phyloP scores from a whole-genome alignment of 192 early-diverging fungal genomes.

The Irineochytrium annulatum region DNA sequence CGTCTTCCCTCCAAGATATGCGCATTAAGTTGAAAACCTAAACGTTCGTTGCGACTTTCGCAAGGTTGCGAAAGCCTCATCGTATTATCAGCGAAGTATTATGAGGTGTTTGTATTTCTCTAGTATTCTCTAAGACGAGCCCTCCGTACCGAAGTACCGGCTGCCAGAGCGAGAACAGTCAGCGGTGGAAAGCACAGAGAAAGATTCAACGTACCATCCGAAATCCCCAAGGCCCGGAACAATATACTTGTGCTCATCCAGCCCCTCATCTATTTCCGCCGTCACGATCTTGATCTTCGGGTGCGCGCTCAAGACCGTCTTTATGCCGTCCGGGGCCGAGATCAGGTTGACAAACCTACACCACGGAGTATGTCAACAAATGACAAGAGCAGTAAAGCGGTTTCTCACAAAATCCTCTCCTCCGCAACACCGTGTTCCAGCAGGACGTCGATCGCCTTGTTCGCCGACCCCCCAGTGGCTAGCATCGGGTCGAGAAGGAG shows the following conservation, averaged over 20 bases:
- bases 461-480: conserved; percentile 92
- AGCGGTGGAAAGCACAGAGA: neutral
- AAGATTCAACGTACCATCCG: conserved; percentile 52
- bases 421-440: conserved; percentile 78
- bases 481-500: conserved; percentile 94
- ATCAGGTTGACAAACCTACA: conserved; percentile 87
- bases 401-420: conserved; percentile 58
- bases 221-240: conserved; percentile 90
- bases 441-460: conserved; percentile 86
- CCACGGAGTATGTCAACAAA: neutral
- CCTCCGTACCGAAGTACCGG: conserved; percentile 80
- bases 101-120: no score
- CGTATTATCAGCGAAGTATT: no score
- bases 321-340: conserved; percentile 78
- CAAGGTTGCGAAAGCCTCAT: no score
- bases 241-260: conserved; percentile 83
- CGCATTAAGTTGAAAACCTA: no score
- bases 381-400: neutral
- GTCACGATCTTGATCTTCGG: conserved; percentile 84
- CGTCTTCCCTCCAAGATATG: no score
- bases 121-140: conserved; percentile 24
- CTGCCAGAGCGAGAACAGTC: conserved; percentile 7
- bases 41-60: no score
- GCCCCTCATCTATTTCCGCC: conserved; percentile 75
- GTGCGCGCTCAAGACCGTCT: conserved; percentile 63